Evolutionary conservation across 1,139 yeast species (phyloP).

Genomic region (Nakaseomyces glabratus): DNA sequence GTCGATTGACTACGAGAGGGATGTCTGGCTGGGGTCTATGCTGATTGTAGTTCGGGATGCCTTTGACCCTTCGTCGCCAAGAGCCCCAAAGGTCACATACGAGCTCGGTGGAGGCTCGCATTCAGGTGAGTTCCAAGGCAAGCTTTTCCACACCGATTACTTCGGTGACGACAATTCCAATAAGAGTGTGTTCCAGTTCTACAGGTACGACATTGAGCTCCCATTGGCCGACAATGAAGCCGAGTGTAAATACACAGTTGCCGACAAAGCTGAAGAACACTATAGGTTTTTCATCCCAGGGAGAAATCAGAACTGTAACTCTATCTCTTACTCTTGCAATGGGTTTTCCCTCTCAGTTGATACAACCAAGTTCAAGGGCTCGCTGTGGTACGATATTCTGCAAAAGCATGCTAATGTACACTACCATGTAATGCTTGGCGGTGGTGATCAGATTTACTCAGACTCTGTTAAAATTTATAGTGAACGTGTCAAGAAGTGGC

Average conservation of each 20-base stretch:
- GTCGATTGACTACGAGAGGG: conserved; percentile 42
- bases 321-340: conserved; percentile 78
- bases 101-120: conserved; percentile 16
- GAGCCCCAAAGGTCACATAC: conserved; percentile 24
- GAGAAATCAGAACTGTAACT: conserved; percentile 42
- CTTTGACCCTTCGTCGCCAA: conserved; percentile 3
- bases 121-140: conserved; percentile 34
- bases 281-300: conserved; percentile 32
- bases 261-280: conserved; percentile 35
- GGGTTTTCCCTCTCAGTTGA: conserved; percentile 80
- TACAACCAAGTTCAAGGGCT: conserved; percentile 56
- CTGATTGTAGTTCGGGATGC: conserved; percentile 32
- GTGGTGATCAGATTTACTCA: conserved; percentile 92
- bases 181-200: conserved; percentile 40
- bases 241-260: conserved; percentile 50
- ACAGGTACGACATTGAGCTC: conserved; percentile 52
- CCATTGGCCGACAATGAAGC: conserved; percentile 43
- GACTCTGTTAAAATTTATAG: conserved; percentile 67
- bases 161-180: conserved; percentile 24
- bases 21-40: conserved; percentile 55
- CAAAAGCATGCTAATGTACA: conserved; percentile 51
- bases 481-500: conserved; percentile 53
- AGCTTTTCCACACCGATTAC: conserved; percentile 37
- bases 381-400: conserved; percentile 80
- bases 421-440: conserved; percentile 93